These are phyloP conservation scores for Paecilomyces niveus DNA, from an alignment of 2,329 filamentous ascomycete species.

Conservation along the genomic window DNA sequence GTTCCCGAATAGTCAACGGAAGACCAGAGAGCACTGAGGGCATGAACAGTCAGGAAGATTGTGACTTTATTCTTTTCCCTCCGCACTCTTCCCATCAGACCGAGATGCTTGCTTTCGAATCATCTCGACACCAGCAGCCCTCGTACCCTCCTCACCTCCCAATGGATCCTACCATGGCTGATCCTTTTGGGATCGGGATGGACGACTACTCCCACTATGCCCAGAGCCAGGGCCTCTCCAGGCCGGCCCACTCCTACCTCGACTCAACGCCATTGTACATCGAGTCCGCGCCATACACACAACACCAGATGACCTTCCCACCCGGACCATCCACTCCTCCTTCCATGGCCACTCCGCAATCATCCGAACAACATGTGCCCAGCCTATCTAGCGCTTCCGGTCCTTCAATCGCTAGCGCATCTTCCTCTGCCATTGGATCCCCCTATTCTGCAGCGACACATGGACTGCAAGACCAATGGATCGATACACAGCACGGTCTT, in stretches of 20 bases:
- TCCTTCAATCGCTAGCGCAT: constrained; percentile 49
- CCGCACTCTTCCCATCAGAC: background rate
- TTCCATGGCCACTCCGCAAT: constrained; percentile 19
- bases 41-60: constrained; percentile 13
- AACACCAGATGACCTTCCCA: constrained; percentile 19
- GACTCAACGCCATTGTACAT: constrained; percentile 18
- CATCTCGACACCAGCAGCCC: constrained; percentile 21
- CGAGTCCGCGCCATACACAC: constrained; percentile 17
- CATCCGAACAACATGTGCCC: constrained; percentile 42
- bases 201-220: constrained; percentile 14
- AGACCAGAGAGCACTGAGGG: constrained; percentile 2
- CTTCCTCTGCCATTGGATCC: constrained; percentile 62
- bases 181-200: constrained; percentile 23
- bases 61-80: constrained; percentile 16
- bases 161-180: constrained; percentile 25
- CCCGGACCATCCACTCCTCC: constrained; percentile 27
- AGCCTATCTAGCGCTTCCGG: constrained; percentile 56
- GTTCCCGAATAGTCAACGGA: background rate
- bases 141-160: constrained; percentile 23
- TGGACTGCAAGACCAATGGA: constrained; percentile 55
- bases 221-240: constrained; percentile 15
- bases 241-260: constrained; percentile 19
- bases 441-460: constrained; percentile 57
- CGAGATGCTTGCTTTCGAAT: constrained; percentile 26
- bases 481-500: constrained; percentile 45